A percentile compares a stretch with the other conserved stretches of the same genome.
Evolutionary conservation across 108 stramenopile species (phyloP).

Genomic region (Cyclotella atomus): DNA sequence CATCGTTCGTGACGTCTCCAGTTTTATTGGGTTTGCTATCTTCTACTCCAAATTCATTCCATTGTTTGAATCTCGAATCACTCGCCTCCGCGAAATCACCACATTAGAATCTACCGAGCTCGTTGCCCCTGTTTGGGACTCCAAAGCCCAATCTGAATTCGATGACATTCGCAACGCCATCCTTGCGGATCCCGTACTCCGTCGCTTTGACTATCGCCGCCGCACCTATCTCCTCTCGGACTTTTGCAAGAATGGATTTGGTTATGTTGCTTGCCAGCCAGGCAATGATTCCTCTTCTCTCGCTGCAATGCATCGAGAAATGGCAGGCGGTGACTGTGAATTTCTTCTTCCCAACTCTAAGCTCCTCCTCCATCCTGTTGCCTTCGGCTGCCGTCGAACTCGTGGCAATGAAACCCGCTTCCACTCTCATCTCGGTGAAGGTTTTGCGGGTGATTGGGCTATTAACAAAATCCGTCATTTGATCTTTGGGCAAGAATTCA

Average conservation of each 20-base stretch:
- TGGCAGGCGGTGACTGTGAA: not conserved
- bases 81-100: not conserved
- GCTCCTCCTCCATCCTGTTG: constrained; percentile 1
- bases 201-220: not conserved
- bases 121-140: not conserved
- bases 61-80: not conserved
- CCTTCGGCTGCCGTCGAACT: no score
- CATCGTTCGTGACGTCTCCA: not conserved
- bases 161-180: constrained; percentile 4
- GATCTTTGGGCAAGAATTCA: not conserved
- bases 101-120: not conserved
- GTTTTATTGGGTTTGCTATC: not conserved
- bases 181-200: constrained; percentile 5
- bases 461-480: constrained; percentile 6
- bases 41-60: constrained; percentile 1
- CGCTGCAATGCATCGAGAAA: not conserved
- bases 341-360: not conserved
- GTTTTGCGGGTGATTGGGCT: constrained; percentile 16
- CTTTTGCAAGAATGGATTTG: constrained; percentile 2
- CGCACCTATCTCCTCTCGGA: not conserved
- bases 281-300: not conserved
- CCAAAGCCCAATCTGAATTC: not conserved
- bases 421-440: constrained; percentile 21
- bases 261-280: not conserved
- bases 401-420: constrained; percentile 15